phyloP scores from a whole-genome alignment of 306 rosid species.

The Cyamopsis tetragonoloba region DNA sequence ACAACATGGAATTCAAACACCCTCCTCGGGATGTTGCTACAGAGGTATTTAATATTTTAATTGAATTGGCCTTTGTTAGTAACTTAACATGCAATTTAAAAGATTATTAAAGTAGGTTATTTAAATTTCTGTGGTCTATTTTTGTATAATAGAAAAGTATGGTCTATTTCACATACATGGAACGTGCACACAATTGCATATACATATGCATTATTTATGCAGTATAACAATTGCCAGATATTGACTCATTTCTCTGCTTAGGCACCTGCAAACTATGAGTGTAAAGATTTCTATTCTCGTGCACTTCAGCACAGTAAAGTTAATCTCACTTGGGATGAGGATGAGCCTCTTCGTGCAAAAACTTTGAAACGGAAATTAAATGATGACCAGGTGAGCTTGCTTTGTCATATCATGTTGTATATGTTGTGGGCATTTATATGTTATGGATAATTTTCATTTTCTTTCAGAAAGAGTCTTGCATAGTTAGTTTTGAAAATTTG shows the following conservation, averaged over 20 bases:
- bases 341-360: constrained; percentile 72
- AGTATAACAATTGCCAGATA: not conserved
- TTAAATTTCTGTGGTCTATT: not conserved
- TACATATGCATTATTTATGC: not conserved
- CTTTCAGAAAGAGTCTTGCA: not conserved
- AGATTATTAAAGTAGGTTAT: not conserved
- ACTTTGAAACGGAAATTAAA: constrained; percentile 65
- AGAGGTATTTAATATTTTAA: constrained; percentile 49
- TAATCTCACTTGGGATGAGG: constrained; percentile 85
- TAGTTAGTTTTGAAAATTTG: not conserved
- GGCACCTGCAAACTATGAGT: constrained; percentile 70
- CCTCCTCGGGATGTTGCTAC: constrained; percentile 71
- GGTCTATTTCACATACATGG: no score
- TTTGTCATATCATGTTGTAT: not conserved
- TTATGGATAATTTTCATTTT: not conserved
- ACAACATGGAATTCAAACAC: constrained; percentile 68
- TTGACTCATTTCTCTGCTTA: constrained; percentile 33
- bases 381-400: constrained; percentile 64
- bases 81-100: not conserved
- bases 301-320: constrained; percentile 83
- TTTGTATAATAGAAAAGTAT: no score
- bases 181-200: not conserved
- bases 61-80: not conserved
- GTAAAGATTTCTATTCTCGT: constrained; percentile 64
- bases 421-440: not conserved